Base-by-base conservation (phyloP, 345 rosid genomes). In the Citrus medica region DNA sequence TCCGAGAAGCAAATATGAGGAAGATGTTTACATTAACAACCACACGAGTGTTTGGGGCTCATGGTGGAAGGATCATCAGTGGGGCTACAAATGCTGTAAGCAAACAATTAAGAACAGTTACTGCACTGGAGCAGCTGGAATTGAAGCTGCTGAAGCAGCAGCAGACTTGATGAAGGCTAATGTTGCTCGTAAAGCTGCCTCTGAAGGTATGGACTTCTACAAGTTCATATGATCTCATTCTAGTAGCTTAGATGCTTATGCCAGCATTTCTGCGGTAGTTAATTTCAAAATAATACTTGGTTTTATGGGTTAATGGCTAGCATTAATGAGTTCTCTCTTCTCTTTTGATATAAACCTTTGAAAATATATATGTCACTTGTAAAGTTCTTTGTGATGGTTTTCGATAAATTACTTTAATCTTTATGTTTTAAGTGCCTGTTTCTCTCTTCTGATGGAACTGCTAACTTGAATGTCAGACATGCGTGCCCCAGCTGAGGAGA, bases 21-120 rank as follows among this genome's bases (percentile, higher is more conserved):
- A 89, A 82, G 89, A 90, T 79, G 76, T 84, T 61, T 82, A 79
- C 76, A 74, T 83, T 38, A 90, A 88, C 62, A 90, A 92, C 81
- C 98, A 94, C 79, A 89, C 92, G 2, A 86, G 83, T 61, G 98
- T 93, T 22, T 94, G 92, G 91, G 98, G 95, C n/a, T 94, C 98
- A 13, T 93, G 97, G 98, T 93, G 94, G 95, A 93, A 85, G 77
- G 98, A 90, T 82, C 90, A 92, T 38, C 97, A 88, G 24, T 93
- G 98, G 97, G 93, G 98, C 16, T 92, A 93, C 58, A 92, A 83
- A 78, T 94, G 98, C 76, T 94, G 98, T 59, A 86, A 86, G 81
- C 98, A 94, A 79, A 87, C 86, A 6, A 82, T 92, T 27, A 79
- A 90, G 53, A 95, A 93, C 78, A 90, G 97, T 79, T 94, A 93